A percentile compares a stretch with the other conserved stretches of the same genome.
These are phyloP conservation scores for Durio zibethinus DNA, from an alignment of 345 rosid genomes.

Conservation along the genomic window DNA sequence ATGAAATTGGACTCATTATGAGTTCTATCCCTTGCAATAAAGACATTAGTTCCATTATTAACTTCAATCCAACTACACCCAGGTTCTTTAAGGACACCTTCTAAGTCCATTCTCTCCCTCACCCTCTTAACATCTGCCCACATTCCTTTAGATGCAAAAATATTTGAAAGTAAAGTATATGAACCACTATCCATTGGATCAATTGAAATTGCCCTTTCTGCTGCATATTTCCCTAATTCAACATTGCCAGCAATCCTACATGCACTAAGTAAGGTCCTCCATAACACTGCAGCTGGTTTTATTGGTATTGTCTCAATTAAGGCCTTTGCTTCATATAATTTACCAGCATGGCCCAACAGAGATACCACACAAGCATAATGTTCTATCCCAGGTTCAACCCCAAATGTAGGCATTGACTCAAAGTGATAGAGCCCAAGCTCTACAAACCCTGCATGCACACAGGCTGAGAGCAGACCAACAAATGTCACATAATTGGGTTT, in stretches of 20 bases:
- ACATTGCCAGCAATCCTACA: constrained; percentile 46
- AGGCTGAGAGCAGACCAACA: constrained; percentile 71
- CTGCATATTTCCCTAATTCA: constrained; percentile 61
- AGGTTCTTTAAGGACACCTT: constrained; percentile 63
- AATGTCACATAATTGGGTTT: constrained; percentile 66
- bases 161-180: constrained; percentile 53
- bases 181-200: constrained; percentile 71
- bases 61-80: constrained; percentile 72
- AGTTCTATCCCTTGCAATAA: constrained; percentile 53
- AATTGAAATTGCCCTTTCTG: constrained; percentile 57
- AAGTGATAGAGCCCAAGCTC: constrained; percentile 53
- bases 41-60: constrained; percentile 38
- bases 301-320: constrained; percentile 57
- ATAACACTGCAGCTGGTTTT: constrained; percentile 45
- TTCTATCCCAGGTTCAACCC: constrained; percentile 58
- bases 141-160: constrained; percentile 65
- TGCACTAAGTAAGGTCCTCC: constrained; percentile 75
- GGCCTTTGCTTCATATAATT: constrained; percentile 53
- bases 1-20: constrained; percentile 38
- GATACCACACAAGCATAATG: constrained; percentile 71
- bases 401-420: constrained; percentile 47
- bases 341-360: constrained; percentile 64
- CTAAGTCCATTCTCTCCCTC: constrained; percentile 60
- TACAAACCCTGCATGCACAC: constrained; percentile 66
- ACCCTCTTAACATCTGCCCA: constrained; percentile 62